A percentile compares a stretch with the other conserved stretches of the same genome.
Evolutionary conservation across 495 filamentous ascomycete genomes (phyloP).

Genomic region (Pseudevernia furfuracea): DNA sequence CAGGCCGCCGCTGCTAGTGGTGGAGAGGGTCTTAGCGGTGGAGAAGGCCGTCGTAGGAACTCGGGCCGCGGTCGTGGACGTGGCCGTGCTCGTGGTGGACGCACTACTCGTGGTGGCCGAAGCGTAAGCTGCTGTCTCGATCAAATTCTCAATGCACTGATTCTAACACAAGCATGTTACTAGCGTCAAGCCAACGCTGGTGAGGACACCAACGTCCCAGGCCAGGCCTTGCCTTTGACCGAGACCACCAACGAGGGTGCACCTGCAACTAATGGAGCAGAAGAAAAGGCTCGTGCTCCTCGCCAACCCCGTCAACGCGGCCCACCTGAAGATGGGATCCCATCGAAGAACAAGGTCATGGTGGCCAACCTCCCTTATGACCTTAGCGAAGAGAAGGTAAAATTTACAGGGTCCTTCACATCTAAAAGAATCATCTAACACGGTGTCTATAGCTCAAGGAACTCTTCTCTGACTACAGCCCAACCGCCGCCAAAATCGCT

Average conservation of each 20-base stretch:
- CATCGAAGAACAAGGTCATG: constrained; percentile 99
- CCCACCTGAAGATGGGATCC: constrained; percentile 93
- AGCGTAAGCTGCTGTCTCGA: constrained; percentile 49
- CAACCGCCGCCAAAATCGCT: constrained; percentile 92
- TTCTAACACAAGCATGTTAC: constrained; percentile 3
- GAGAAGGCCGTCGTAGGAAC: constrained; percentile 70
- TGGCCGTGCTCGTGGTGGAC: constrained; percentile 62
- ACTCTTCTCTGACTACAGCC: constrained; percentile 82
- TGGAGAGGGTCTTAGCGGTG: constrained; percentile 61
- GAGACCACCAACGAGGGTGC: constrained; percentile 54
- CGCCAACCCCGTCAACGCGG: constrained; percentile 66
- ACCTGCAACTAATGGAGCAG: constrained; percentile 36
- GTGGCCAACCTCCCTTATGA: constrained; percentile 98
- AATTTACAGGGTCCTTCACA: constrained; percentile 19
- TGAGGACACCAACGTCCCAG: constrained; percentile 45
- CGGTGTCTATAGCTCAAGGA: constrained; percentile 74
- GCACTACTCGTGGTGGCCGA: constrained; percentile 64
- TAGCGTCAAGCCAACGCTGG: constrained; percentile 35
- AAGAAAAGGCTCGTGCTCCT: constrained; percentile 40
- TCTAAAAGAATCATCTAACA: constrained; percentile 34
- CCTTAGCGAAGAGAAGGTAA: constrained; percentile 90
- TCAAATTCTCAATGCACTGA: neutral
- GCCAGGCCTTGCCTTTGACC: constrained; percentile 46
- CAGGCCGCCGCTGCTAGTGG: constrained; percentile 51
- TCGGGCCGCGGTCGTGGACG: constrained; percentile 69